Evolutionary conservation across 495 filamentous ascomycete species (phyloP).

Genomic region (Aspergillus incahuasiensis): DNA sequence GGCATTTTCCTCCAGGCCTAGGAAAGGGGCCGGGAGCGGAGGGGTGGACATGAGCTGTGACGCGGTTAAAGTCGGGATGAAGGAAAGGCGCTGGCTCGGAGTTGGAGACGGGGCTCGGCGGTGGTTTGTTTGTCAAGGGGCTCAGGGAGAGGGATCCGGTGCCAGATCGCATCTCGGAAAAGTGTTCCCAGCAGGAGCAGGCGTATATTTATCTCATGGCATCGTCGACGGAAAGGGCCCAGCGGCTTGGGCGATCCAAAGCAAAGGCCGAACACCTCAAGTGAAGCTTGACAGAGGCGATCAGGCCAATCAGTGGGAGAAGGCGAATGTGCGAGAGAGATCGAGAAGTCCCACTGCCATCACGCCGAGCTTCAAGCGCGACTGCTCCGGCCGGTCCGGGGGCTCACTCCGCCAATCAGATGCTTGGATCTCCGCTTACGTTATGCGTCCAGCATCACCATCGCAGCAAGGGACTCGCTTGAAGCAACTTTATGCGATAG

Average conservation of each 20-base stretch:
- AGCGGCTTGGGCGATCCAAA: neutral
- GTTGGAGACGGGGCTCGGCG: neutral
- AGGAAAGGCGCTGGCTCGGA: neutral
- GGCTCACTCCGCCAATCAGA: no score
- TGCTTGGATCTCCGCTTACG: no score
- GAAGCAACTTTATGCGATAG: no score
- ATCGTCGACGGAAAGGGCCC: neutral
- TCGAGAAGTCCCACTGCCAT: neutral
- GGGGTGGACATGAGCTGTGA: neutral
- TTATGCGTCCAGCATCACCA: no score
- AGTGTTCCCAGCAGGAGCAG: neutral
- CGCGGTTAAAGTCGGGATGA: no score
- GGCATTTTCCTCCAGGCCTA: neutral
- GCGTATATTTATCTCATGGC: neutral
- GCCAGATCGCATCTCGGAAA: neutral
- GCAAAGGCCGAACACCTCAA: neutral
- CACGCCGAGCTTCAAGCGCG: neutral
- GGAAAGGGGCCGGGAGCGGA: neutral
- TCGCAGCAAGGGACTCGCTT: no score
- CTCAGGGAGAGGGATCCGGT: neutral
- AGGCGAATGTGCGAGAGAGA: neutral
- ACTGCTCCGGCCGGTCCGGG: neutral
- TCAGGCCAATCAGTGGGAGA: neutral
- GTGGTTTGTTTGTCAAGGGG: neutral
- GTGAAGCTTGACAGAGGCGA: neutral